Evolutionary conservation across 176 grass and related monocot genomes (phyloP), one percentile per base, ranked within the genome.

Genomic region (Juncus effusus): DNA sequence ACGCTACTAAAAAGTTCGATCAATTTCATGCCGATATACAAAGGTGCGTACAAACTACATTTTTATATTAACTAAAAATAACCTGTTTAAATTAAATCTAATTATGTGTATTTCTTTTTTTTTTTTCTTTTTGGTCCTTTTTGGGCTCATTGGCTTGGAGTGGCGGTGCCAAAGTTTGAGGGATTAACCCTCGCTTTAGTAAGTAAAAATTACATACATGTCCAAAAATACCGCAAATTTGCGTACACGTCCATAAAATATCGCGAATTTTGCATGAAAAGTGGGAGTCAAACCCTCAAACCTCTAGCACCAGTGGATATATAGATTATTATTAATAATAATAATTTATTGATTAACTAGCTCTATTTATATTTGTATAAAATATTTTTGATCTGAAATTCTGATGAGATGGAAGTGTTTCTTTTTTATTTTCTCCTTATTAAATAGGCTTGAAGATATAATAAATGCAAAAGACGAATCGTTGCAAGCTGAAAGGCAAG

Each of bases 401-500:
- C 67, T 59, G 55, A 59, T 15, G 16, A 59, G 53, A 57, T 15
- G 19, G 36, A 35, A 71, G 28, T 58, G 41, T 59, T 41, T 59
- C 28, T 69, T 15, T 71, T 42, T 59, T 59, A 15, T 69, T 11
- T 71, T 70, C 51, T n/a, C 13, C 55, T 71, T 52, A 57, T 71
- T 47, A 69, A 69, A 71, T 71, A 71, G 67, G 52, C 67, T 71
- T 12, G 67, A 71, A 13, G 67, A 71, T 16, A 71, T n/a, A 13
- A 38, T 71, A 86, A 76, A 82, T 54, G 74, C 76, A 77, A 74
- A 42, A 3, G 87, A 90, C 64, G 73, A 83, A 73, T 64, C 78
- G 42, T 79, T 79, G 64, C 56, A 85, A 79, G 58, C 76, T 69
- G 87, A 90, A 83, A 86, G 67, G 53, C 72, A 83, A 70, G 83